phyloP scores from a whole-genome alignment of 768 basidiomycete species.

The Boletus tylopilopsis region DNA sequence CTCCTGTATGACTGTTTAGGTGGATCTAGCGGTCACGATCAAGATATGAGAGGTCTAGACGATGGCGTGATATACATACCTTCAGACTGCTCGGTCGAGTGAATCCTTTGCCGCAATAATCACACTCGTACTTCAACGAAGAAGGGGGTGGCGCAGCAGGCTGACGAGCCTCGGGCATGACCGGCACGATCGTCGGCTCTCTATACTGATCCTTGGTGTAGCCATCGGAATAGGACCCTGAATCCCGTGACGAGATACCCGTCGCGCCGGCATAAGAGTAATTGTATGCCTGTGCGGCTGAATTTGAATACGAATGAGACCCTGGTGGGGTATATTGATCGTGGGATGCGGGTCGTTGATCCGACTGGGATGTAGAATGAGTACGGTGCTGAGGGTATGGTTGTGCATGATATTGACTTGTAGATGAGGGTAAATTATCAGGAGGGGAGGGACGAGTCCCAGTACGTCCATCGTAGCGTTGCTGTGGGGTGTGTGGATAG shows the following conservation, averaged over 20 bases:
- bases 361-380: slow-evolving; percentile 28
- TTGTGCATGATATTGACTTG: slow-evolving; percentile 21
- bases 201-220: slow-evolving; percentile 15
- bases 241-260: slow-evolving; percentile 17
- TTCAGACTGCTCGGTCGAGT: slow-evolving; percentile 80
- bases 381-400: slow-evolving; percentile 18
- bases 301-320: slow-evolving; percentile 24
- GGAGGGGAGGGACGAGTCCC: slow-evolving; percentile 12
- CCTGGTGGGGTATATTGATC: slow-evolving; percentile 27
- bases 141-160: slow-evolving; percentile 29
- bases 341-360: slow-evolving; percentile 24
- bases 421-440: slow-evolving; percentile 25
- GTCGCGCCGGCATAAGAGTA: slow-evolving; percentile 12
- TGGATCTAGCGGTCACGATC: slow-evolving; percentile 54
- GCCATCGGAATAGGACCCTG: slow-evolving; percentile 20
- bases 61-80: slow-evolving; percentile 36
- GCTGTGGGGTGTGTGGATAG: slow-evolving; percentile 21
- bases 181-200: slow-evolving; percentile 9
- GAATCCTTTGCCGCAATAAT: slow-evolving; percentile 77
- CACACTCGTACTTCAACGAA: slow-evolving; percentile 65
- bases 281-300: slow-evolving; percentile 18
- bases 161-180: slow-evolving; percentile 14
- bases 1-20: slow-evolving; percentile 79
- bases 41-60: slow-evolving; percentile 1
- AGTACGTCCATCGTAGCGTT: slow-evolving; percentile 26